Evolutionary conservation across 164 flowering plant species (phyloP).

Genomic region (Magnolia sinica): DNA sequence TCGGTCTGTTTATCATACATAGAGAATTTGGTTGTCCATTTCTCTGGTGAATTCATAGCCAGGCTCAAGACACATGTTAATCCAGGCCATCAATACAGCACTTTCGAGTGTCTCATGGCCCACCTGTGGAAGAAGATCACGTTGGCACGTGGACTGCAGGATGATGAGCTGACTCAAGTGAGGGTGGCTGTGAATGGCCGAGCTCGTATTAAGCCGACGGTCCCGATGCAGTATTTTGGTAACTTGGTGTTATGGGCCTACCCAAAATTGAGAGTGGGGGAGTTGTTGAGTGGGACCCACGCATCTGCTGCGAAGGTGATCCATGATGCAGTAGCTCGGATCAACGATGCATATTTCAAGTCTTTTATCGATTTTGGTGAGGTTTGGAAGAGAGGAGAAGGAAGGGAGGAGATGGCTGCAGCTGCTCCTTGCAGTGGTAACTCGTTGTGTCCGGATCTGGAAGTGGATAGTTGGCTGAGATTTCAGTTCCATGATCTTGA

Average conservation of each 20-base stretch:
- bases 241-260: conserved; percentile 20
- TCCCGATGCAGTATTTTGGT: conserved; percentile 9
- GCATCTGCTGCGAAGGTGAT: conserved; percentile 7
- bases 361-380: conserved; percentile 22
- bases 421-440: neutral
- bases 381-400: neutral
- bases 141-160: conserved; percentile 5
- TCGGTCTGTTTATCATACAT: neutral
- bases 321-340: conserved; percentile 8
- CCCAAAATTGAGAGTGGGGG: conserved; percentile 13
- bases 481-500: conserved; percentile 13
- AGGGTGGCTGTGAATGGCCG: conserved; percentile 15
- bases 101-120: conserved; percentile 13
- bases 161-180: neutral
- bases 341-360: conserved; percentile 15
- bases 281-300: conserved; percentile 6
- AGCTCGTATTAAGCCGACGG: conserved; percentile 7
- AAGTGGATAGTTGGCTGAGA: conserved; percentile 21
- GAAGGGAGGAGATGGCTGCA: neutral
- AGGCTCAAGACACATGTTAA: conserved; percentile 7
- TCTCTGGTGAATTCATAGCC: neutral
- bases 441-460: conserved; percentile 7
- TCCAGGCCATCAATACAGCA: conserved; percentile 2
- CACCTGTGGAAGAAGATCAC: conserved; percentile 20
- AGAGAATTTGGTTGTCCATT: conserved; percentile 1